Conservation (phyloP, 108 stramenopile genomes). For the Nitzschia inconspicua region DNA sequence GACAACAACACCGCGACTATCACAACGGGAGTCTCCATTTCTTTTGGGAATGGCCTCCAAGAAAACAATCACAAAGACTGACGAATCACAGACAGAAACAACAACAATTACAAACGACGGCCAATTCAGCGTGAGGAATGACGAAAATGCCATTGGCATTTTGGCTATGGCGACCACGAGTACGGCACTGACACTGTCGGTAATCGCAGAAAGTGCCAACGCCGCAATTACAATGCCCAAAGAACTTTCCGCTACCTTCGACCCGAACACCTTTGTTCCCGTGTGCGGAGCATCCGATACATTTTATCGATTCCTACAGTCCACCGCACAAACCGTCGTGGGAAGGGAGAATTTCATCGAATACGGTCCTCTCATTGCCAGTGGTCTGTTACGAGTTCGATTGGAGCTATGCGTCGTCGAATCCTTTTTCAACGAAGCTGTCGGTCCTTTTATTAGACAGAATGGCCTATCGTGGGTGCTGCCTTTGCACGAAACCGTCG, state of each 20-base stretch:
- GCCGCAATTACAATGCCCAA: constrained; percentile 20
- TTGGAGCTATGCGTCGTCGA: constrained; percentile 92
- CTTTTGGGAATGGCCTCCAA: constrained; percentile 9
- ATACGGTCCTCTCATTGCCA: constrained; percentile 90
- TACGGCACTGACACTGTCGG: neutral
- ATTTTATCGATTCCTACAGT: constrained; percentile 81
- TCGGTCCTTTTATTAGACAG: constrained; percentile 85
- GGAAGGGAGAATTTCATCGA: constrained; percentile 83
- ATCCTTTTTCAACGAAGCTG: constrained; percentile 90
- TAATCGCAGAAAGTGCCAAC: constrained; percentile 8
- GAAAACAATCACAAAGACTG: neutral
- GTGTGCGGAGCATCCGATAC: constrained; percentile 84
- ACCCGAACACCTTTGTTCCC: constrained; percentile 79
- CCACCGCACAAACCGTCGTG: constrained; percentile 64
- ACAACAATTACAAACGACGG: neutral
- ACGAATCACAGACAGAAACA: too few relatives aligned
- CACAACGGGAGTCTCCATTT: neutral
- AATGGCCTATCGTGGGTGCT: constrained; percentile 89
- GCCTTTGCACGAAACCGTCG: constrained; percentile 88
- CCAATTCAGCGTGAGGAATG: neutral
- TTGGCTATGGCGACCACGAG: neutral
- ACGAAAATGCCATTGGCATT: neutral
- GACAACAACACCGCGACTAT: too few relatives aligned
- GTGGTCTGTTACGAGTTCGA: constrained; percentile 84
- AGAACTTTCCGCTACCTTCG: constrained; percentile 43